Conservation (phyloP, 1,139 yeast genomes). For the Saccharomyces hybrid region DNA sequence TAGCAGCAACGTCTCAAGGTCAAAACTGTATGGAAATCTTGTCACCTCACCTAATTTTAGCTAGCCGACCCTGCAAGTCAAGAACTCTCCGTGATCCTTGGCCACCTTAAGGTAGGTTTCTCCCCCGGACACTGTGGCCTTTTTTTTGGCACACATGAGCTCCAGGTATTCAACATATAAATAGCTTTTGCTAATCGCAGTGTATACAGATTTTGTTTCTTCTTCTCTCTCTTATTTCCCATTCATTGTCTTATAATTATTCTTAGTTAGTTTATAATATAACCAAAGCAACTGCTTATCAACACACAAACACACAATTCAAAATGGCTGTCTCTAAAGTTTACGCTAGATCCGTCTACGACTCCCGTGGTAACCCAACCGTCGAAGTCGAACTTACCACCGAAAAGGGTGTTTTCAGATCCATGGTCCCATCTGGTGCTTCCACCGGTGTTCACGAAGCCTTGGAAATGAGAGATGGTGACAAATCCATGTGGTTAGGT, state of each 20-base stretch:
- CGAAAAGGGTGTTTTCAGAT: slow-evolving; percentile 76
- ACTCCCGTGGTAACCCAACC: slow-evolving; percentile 97
- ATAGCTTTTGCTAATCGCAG: background rate
- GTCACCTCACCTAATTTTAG: background rate
- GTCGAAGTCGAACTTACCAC: slow-evolving; percentile 91
- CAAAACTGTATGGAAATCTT: background rate
- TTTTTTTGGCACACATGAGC: background rate
- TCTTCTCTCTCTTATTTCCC: background rate
- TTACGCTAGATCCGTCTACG: slow-evolving; percentile 89
- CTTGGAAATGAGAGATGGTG: slow-evolving; percentile 89
- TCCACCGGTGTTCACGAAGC: slow-evolving; percentile 95
- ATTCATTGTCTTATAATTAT: background rate
- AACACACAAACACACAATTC: slow-evolving; percentile 3
- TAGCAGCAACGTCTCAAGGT: background rate
- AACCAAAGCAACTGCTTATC: slow-evolving; percentile 15
- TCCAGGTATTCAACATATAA: background rate
- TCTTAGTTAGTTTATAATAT: slow-evolving; percentile 3
- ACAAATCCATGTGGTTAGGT: slow-evolving; percentile 88
- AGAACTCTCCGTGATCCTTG: background rate
- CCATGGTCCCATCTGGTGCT: slow-evolving; percentile 95
- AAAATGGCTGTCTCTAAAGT: slow-evolving; percentile 55
- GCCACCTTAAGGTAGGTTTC: background rate
- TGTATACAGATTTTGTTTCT: background rate
- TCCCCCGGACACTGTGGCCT: background rate
- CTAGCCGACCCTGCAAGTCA: background rate